Conservation (phyloP, 352 stramenopile species). For the Achlya hypogyna region DNA sequence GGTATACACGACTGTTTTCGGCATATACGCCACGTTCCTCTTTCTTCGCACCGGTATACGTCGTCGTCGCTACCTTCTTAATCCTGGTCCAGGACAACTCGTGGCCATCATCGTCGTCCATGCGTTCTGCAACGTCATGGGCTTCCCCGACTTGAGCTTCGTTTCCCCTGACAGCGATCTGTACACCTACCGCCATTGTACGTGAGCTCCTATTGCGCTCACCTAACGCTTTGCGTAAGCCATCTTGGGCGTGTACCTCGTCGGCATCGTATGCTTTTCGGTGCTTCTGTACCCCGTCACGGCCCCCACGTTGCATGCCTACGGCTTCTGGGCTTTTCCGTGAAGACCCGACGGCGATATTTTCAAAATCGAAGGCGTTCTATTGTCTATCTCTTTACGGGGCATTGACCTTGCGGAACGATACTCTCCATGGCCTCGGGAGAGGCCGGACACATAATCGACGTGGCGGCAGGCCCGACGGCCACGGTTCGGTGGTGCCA, state of each 20-base stretch:
- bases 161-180: constrained; percentile 68
- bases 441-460: background rate
- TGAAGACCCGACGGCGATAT: too few relatives aligned
- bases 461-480: background rate
- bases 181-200: constrained; percentile 67
- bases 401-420: background rate
- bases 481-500: background rate
- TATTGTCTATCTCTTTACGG: too few relatives aligned
- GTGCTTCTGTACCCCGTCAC: constrained; percentile 64
- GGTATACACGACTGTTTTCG: constrained; percentile 94
- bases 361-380: too few relatives aligned
- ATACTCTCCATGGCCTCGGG: background rate
- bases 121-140: constrained; percentile 94
- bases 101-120: constrained; percentile 84
- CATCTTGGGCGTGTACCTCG: constrained; percentile 69
- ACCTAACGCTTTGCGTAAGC: constrained; percentile 26
- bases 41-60: constrained; percentile 82
- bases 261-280: constrained; percentile 75
- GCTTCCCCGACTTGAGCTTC: constrained; percentile 85
- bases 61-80: background rate
- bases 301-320: constrained; percentile 40
- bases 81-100: constrained; percentile 56
- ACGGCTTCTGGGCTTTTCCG: background rate
- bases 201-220: background rate
- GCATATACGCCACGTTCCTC: constrained; percentile 89